Evolutionary conservation across 495 filamentous ascomycete genomes (phyloP), one percentile per base, ranked within the genome.

Genomic region (Podospora sp.): DNA sequence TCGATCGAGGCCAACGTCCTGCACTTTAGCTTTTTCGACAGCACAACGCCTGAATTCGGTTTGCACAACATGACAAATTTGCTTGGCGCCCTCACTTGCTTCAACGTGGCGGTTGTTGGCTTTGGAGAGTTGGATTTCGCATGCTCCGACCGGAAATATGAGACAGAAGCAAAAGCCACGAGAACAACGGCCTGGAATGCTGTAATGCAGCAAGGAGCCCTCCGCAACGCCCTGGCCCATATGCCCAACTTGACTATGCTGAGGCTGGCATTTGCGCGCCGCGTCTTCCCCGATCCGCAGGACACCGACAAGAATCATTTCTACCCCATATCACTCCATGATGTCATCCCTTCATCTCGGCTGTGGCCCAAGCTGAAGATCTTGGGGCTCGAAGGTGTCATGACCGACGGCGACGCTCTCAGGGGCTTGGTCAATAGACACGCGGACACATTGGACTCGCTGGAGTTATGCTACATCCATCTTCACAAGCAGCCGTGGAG

Each of bases 11-110:
- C 50, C 5, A 24, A n/a, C 5, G 50, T 6, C 18, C 6, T 53
- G 50, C 50, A 53, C n/a, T 24, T 7, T 18, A 53, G 50, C 50
- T 53, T 53, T 24, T 53, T 53, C 50, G 50, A 53, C 50, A n/a
- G 18, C 50, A 18, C 5, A 18, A n/a, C n/a, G n/a, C n/a, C n/a
- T n/a, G n/a, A 24, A 18, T 53, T 53, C n/a, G 21, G 50, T 18
- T 24, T 53, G 18, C 6, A 6, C 6, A 24, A 18, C 5, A 53
- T 53, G 50, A 53, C 50, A 18, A 6, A 53, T 18, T 18, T 53
- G 50, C n/a, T 53, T 18, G 50, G n/a, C 6, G n/a, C 6, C 16
- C 50, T 53, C 16, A 53, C 50, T 18, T n/a, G 16, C 21, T 53
- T 53, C n/a, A 18, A 53, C 5, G n/a, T 53, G 16, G 5, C 16